Evolutionary conservation across 768 basidiomycete genomes (phyloP).

Genomic region (Xerocomellus chrysenteron): DNA sequence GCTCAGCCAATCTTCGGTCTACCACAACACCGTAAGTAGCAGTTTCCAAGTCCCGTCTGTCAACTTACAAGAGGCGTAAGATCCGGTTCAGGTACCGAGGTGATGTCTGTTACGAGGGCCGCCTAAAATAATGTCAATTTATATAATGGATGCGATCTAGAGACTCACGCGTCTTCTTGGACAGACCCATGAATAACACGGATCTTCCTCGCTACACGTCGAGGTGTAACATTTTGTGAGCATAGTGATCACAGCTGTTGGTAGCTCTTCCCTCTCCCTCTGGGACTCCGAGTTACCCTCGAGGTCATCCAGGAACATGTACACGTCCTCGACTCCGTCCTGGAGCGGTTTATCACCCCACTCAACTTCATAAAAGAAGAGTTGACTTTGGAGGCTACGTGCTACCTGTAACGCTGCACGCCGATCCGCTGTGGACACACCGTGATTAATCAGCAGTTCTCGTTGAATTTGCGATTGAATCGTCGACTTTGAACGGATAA

Average conservation of each 20-base stretch:
- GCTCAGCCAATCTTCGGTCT: conserved; percentile 51
- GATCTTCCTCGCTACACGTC: conserved; percentile 73
- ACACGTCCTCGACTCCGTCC: conserved; percentile 91
- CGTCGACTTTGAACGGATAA: conserved; percentile 56
- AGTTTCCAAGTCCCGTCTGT: conserved; percentile 26
- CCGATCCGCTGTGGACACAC: conserved; percentile 72
- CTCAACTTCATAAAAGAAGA: conserved; percentile 97
- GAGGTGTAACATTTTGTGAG: conserved; percentile 90
- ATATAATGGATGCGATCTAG: background rate
- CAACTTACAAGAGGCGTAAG: conserved; percentile 27
- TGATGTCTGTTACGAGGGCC: conserved; percentile 21
- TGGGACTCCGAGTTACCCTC: conserved; percentile 61
- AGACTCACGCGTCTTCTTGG: conserved; percentile 57
- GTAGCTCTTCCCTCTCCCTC: conserved; percentile 68
- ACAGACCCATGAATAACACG: conserved; percentile 84
- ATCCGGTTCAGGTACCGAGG: conserved; percentile 29
- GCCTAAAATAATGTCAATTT: conserved; percentile 24
- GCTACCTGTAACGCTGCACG: conserved; percentile 86
- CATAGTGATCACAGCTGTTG: conserved; percentile 87
- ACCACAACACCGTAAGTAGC: conserved; percentile 1
- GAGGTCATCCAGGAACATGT: conserved; percentile 85
- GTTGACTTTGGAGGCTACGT: conserved; percentile 84
- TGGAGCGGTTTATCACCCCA: conserved; percentile 83
- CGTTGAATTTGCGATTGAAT: conserved; percentile 86
- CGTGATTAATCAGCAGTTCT: conserved; percentile 75